Base-by-base conservation (phyloP, 441 rosid species). In the Erodium moschatum region DNA sequence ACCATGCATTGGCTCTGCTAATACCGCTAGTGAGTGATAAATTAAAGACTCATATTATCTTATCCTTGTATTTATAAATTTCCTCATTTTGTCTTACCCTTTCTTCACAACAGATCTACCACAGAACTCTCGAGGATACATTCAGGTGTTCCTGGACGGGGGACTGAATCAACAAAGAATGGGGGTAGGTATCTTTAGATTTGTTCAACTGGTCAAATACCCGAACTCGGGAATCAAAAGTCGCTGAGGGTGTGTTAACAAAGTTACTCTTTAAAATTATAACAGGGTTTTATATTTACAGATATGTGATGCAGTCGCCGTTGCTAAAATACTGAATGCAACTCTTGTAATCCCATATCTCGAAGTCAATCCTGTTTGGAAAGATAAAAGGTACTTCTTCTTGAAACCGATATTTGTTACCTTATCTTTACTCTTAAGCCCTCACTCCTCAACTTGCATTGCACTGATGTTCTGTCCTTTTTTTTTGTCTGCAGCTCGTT, bases 221-320 rank as follows among this genome's bases (percentile, higher is more conserved):
- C 2, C 2, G 27, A 24, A 24, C n/a, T n/a, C n/a, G n/a, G n/a
- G n/a, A n/a, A n/a, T n/a, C n/a, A n/a, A n/a, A n/a, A n/a, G n/a
- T n/a, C n/a, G n/a, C n/a, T n/a, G n/a, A n/a, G n/a, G n/a, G n/a
- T n/a, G n/a, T n/a, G n/a, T n/a, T n/a, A n/a, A n/a, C n/a, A n/a
- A n/a, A n/a, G n/a, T n/a, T n/a, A n/a, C n/a, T n/a, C n/a, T n/a
- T n/a, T n/a, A n/a, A n/a, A 68, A 40, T 10, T 38, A 13, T 40
- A 13, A 64, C 13, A 33, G 68, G 70, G 35, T 60, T 29, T 0
- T 65, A 64, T 24, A 44, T 75, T 42, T 21, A 67, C 68, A 89
- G 96, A 85, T 94, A 78, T 92, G 97, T 38, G 97, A 92, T 76
- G 95, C 95, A 0, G 97, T 89, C 67, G 96, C 95, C 7, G 91